A percentile compares a stretch with the other conserved stretches of the same genome.
phyloP scores from a whole-genome alignment of 257 asterid genomes.

The Prunella vulgaris region DNA sequence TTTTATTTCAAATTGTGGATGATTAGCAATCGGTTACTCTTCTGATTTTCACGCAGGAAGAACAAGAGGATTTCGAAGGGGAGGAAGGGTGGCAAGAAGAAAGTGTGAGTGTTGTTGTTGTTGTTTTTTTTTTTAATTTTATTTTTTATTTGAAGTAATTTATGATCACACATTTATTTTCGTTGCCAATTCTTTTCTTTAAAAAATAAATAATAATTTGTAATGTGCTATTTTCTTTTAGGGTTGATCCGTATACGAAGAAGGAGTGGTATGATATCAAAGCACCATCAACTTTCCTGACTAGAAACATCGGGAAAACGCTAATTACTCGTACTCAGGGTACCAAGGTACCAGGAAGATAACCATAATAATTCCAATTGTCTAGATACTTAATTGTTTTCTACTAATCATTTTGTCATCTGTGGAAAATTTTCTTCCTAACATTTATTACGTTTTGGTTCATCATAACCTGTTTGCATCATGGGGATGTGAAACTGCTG shows the following conservation, averaged over 20 bases:
- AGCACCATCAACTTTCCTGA: constrained; percentile 50
- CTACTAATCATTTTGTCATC: not conserved
- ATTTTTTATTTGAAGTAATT: not conserved
- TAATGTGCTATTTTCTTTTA: not conserved
- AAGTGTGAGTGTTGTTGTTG: constrained; percentile 46
- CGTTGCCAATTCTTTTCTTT: not conserved
- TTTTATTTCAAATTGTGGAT: not conserved
- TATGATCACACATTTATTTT: not conserved
- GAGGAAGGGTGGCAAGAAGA: constrained; percentile 70
- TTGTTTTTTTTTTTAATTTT: no score
- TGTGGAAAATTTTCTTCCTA: not conserved
- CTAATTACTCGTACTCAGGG: constrained; percentile 70
- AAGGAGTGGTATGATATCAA: constrained; percentile 72
- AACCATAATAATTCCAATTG: not conserved
- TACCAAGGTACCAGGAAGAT: constrained; percentile 39
- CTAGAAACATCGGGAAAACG: constrained; percentile 55
- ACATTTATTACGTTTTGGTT: not conserved
- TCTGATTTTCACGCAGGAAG: constrained; percentile 33
- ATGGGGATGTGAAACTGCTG: not conserved
- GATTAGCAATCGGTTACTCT: not conserved
- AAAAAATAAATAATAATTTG: no score
- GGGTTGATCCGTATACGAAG: constrained; percentile 55
- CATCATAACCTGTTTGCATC: not conserved
- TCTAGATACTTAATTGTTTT: not conserved
- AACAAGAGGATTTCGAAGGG: constrained; percentile 73